phyloP scores from a whole-genome alignment of 1,284 basidiomycete species.

The Inonotus obliquus region DNA sequence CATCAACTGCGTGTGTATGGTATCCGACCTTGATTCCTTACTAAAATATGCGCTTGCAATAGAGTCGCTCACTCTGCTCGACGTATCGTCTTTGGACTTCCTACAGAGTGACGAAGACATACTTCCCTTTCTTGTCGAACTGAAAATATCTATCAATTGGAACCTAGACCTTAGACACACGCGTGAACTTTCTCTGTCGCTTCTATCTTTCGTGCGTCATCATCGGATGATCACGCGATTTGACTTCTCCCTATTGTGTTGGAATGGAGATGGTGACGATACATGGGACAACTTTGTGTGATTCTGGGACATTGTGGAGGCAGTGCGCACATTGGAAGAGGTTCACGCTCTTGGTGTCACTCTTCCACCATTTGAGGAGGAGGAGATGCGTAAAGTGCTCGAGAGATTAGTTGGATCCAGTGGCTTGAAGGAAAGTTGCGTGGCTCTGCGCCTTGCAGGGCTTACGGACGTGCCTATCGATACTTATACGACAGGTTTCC shows the following conservation, averaged over 20 bases:
- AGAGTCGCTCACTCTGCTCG: too few relatives aligned
- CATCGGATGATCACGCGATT: neutral
- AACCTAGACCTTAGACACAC: too few relatives aligned
- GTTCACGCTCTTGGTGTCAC: neutral
- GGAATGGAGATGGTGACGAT: neutral
- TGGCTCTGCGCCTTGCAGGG: neutral
- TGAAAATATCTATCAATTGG: neutral
- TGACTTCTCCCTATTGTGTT: too few relatives aligned
- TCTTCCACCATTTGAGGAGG: neutral
- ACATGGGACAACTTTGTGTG: neutral
- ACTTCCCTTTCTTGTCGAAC: neutral
- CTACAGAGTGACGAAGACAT: too few relatives aligned
- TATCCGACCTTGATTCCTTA: too few relatives aligned
- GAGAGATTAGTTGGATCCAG: neutral
- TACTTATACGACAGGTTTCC: neutral
- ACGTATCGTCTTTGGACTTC: too few relatives aligned
- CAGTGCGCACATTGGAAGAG: neutral
- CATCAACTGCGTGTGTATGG: too few relatives aligned
- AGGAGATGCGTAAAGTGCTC: neutral
- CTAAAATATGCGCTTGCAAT: too few relatives aligned
- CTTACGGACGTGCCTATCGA: neutral
- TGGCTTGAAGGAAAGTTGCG: neutral
- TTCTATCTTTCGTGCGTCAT: slow-evolving; percentile 10
- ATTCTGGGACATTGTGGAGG: neutral
- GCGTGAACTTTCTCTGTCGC: too few relatives aligned